Percentiles rank a stretch among this genome's conserved stretches.
Evolutionary conservation across 257 asterid genomes (phyloP).

Genomic region (Lantana camara): DNA sequence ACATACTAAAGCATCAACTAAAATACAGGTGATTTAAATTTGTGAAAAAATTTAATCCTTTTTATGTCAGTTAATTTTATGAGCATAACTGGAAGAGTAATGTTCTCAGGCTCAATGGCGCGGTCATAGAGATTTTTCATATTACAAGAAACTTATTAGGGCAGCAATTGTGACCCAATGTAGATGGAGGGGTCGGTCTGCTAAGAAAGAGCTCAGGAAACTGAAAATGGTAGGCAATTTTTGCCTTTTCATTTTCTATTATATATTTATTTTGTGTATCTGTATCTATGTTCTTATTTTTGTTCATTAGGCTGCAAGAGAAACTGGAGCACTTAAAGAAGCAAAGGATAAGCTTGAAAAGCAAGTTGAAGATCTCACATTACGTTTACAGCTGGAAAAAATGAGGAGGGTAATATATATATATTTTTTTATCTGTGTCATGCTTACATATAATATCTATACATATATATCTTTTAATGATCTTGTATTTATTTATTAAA

Average conservation of each 20-base stretch:
- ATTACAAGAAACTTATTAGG: slow-evolving; percentile 70
- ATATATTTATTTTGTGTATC: neutral
- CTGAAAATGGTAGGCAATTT: slow-evolving; percentile 73
- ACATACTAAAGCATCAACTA: slow-evolving; percentile 69
- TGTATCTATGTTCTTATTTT: slow-evolving; percentile 7
- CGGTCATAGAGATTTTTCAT: slow-evolving; percentile 67
- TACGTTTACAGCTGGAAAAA: slow-evolving; percentile 95
- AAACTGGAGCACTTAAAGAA: slow-evolving; percentile 97
- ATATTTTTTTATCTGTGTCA: slow-evolving; percentile 22
- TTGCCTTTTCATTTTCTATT: neutral
- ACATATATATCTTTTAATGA: slow-evolving; percentile 9
- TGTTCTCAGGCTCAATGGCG: slow-evolving; percentile 82
- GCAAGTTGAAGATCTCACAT: slow-evolving; percentile 94
- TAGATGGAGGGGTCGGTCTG: slow-evolving; percentile 88
- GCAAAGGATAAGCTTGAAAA: slow-evolving; percentile 98
- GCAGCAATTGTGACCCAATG: slow-evolving; percentile 79
- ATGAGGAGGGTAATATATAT: slow-evolving; percentile 94
- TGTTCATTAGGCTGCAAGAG: slow-evolving; percentile 88
- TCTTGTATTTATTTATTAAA: slow-evolving; percentile 17
- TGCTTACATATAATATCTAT: neutral
- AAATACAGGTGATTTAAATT: slow-evolving; percentile 64
- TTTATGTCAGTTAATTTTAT: slow-evolving; percentile 11
- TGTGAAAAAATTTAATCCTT: neutral
- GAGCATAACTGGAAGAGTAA: slow-evolving; percentile 24
- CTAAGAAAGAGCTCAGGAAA: slow-evolving; percentile 80